phyloP scores from a whole-genome alignment of 1,284 basidiomycete species.

The Heterobasidion annosum region DNA sequence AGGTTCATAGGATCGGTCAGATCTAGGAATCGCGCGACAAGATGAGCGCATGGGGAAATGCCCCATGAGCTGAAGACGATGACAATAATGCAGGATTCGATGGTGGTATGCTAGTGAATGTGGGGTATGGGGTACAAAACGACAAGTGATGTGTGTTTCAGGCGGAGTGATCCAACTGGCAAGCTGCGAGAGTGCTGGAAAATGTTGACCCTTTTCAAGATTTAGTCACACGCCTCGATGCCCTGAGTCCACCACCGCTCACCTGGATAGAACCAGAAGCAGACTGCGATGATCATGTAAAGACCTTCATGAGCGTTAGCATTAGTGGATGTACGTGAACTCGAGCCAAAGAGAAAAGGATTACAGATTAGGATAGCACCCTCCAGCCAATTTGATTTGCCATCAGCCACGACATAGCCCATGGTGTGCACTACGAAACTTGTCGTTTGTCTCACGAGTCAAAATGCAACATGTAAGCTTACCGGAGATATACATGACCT shows the following conservation, averaged over 20 bases:
- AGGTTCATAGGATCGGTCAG: too few relatives aligned
- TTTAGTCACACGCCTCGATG: too few relatives aligned
- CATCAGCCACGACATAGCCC: slow-evolving; percentile 76
- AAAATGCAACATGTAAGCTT: background rate
- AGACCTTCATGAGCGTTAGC: slow-evolving; percentile 29
- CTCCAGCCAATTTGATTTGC: slow-evolving; percentile 80
- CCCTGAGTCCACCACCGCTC: background rate
- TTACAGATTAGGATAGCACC: slow-evolving; percentile 40
- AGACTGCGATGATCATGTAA: slow-evolving; percentile 58
- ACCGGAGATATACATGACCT: slow-evolving; percentile 28
- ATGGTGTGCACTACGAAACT: slow-evolving; percentile 58
- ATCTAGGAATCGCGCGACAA: too few relatives aligned
- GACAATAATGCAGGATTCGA: too few relatives aligned
- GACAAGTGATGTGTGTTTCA: background rate
- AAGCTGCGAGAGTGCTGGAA: slow-evolving; percentile 26
- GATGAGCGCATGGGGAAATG: too few relatives aligned
- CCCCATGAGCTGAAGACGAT: too few relatives aligned
- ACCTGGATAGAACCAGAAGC: slow-evolving; percentile 61
- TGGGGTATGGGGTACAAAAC: background rate
- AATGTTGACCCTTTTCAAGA: slow-evolving; percentile 23
- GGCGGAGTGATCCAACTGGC: slow-evolving; percentile 11
- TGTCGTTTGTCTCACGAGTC: background rate
- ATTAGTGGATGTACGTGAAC: background rate
- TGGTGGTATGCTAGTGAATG: too few relatives aligned
- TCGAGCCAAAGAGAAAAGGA: slow-evolving; percentile 1